Evolutionary conservation across 306 rosid species (phyloP).

Genomic region (Cucurbita maxima): DNA sequence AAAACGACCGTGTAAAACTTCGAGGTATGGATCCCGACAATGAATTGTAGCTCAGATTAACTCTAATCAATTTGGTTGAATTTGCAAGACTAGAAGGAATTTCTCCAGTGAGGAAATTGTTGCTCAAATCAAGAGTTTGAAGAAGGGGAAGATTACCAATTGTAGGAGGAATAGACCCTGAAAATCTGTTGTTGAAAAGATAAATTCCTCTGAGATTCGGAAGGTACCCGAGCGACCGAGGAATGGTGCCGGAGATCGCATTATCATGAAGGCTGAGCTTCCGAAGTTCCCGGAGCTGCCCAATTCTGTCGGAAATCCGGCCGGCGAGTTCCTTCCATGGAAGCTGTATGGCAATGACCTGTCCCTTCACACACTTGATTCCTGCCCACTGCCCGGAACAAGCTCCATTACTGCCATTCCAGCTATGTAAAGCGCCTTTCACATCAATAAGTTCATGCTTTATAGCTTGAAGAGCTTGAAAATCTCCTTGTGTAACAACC

Average conservation of each 20-base stretch:
- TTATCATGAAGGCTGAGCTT: conserved; percentile 79
- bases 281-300: conserved; percentile 59
- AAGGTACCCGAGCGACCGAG: conserved; percentile 52
- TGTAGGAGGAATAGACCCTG: conserved; percentile 72
- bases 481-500: conserved; percentile 41
- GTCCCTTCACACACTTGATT: conserved; percentile 77
- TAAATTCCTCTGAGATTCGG: conserved; percentile 78
- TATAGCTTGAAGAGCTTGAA: conserved; percentile 50
- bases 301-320: conserved; percentile 56
- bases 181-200: conserved; percentile 75
- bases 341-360: conserved; percentile 79
- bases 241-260: conserved; percentile 41
- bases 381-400: conserved; percentile 92
- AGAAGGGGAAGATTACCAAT: conserved; percentile 59
- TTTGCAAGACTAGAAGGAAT: conserved; percentile 61
- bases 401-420: conserved; percentile 68
- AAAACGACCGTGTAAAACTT: conserved; percentile 29
- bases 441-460: conserved; percentile 45
- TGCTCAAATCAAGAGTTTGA: conserved; percentile 79
- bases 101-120: conserved; percentile 44
- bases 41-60: conserved; percentile 71
- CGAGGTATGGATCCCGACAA: conserved; percentile 62
- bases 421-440: conserved; percentile 54
- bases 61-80: conserved; percentile 46
- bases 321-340: conserved; percentile 91